These are phyloP conservation scores for Kurtzmaniella quercitrusa DNA, from an alignment of 1,139 yeast species.

Conservation along the genomic window DNA sequence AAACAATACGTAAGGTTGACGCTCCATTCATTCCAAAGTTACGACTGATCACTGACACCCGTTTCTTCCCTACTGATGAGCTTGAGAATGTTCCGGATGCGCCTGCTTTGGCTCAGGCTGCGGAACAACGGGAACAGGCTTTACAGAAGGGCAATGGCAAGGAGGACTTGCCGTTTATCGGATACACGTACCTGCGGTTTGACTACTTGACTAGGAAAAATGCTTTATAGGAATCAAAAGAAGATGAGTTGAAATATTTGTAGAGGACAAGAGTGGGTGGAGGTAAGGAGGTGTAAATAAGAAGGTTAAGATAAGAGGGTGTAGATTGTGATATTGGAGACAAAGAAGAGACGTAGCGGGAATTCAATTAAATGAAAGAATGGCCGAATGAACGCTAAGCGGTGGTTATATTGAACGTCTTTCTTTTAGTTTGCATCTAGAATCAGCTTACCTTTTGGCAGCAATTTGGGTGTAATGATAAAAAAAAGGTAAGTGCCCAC, in stretches of 20 bases:
- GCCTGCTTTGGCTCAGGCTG: conserved; percentile 77
- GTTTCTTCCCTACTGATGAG: conserved; percentile 98
- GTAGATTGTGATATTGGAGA: too few relatives aligned
- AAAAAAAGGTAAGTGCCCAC: too few relatives aligned
- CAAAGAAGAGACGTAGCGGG: too few relatives aligned
- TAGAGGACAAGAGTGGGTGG: not conserved
- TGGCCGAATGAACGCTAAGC: too few relatives aligned
- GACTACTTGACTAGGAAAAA: conserved; percentile 87
- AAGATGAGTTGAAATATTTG: not conserved
- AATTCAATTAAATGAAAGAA: too few relatives aligned
- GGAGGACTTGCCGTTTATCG: conserved; percentile 92
- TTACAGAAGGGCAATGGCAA: conserved; percentile 39
- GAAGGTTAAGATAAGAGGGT: too few relatives aligned
- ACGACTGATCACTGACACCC: conserved; percentile 87
- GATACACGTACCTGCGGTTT: conserved; percentile 91
- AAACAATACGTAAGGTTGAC: conserved; percentile 81
- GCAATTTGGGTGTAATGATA: too few relatives aligned
- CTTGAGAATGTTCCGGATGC: conserved; percentile 92
- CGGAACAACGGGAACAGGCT: conserved; percentile 29
- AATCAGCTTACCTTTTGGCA: too few relatives aligned
- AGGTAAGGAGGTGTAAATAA: too few relatives aligned
- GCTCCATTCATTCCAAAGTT: conserved; percentile 68
- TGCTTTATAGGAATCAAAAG: conserved; percentile 46
- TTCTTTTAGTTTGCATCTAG: too few relatives aligned
- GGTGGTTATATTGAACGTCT: too few relatives aligned